Evolutionary conservation across 148 eudicot genomes (phyloP).

Genomic region (Polygonum aviculare): DNA sequence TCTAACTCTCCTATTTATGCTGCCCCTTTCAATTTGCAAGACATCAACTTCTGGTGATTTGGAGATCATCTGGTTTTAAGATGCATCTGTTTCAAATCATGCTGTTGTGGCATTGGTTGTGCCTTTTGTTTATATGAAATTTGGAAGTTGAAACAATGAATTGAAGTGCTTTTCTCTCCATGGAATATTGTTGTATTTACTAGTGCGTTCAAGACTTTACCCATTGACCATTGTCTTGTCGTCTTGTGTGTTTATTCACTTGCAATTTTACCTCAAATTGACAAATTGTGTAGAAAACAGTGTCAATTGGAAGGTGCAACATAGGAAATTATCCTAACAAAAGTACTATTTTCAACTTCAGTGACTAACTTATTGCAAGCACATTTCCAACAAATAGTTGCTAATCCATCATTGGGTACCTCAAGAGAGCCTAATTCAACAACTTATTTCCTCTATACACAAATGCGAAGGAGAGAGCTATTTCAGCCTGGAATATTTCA

Average conservation of each 20-base stretch:
- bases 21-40: not conserved
- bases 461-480: not conserved
- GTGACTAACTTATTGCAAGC: not conserved
- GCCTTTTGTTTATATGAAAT: not conserved
- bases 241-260: not conserved
- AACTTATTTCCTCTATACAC: not conserved
- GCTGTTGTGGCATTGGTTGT: not conserved
- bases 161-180: not conserved
- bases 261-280: not conserved
- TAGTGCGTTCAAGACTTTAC: not conserved
- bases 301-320: not conserved
- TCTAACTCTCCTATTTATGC: slow-evolving; percentile 8
- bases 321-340: not conserved
- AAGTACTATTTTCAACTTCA: no score
- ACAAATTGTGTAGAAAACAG: not conserved
- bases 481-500: not conserved
- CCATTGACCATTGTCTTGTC: not conserved
- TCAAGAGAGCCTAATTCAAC: not conserved
- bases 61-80: slow-evolving; percentile 3
- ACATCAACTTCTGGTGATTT: not conserved
- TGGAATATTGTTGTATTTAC: not conserved
- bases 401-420: not conserved
- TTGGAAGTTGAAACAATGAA: not conserved
- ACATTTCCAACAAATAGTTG: not conserved
- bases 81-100: not conserved